Evolutionary conservation across 306 rosid species (phyloP).

Genomic region (Quercus cerris): DNA sequence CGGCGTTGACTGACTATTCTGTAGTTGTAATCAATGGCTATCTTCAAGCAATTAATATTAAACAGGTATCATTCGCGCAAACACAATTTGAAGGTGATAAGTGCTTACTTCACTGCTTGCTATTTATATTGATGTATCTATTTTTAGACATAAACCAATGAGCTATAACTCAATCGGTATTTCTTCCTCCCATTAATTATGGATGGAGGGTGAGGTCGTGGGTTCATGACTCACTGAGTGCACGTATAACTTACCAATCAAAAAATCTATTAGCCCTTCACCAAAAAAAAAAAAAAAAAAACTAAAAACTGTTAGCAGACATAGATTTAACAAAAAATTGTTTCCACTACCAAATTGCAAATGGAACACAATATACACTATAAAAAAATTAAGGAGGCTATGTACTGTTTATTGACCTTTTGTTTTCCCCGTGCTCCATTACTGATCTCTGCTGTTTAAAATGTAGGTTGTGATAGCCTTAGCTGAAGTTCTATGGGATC

Average conservation of each 20-base stretch:
- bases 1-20: slow-evolving; percentile 54
- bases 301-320: not conserved
- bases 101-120: not conserved
- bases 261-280: not conserved
- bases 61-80: slow-evolving; percentile 51
- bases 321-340: not conserved
- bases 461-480: slow-evolving; percentile 64
- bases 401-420: not conserved
- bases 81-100: not conserved
- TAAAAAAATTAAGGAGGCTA: not conserved
- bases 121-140: not conserved
- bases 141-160: not conserved
- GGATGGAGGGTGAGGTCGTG: too few species aligned
- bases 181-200: too few species aligned
- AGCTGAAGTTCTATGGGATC: slow-evolving; percentile 73
- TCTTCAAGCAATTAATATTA: slow-evolving; percentile 75
- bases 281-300: too few species aligned
- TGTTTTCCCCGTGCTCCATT: slow-evolving; percentile 4
- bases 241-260: too few species aligned
- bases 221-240: too few species aligned
- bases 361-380: not conserved
- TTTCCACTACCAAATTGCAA: not conserved
- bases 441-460: slow-evolving; percentile 3
- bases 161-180: too few species aligned
- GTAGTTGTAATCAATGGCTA: slow-evolving; percentile 84